Conservation (phyloP, 371 early-diverging fungal species). For the Saksenaea vasiformis region DNA sequence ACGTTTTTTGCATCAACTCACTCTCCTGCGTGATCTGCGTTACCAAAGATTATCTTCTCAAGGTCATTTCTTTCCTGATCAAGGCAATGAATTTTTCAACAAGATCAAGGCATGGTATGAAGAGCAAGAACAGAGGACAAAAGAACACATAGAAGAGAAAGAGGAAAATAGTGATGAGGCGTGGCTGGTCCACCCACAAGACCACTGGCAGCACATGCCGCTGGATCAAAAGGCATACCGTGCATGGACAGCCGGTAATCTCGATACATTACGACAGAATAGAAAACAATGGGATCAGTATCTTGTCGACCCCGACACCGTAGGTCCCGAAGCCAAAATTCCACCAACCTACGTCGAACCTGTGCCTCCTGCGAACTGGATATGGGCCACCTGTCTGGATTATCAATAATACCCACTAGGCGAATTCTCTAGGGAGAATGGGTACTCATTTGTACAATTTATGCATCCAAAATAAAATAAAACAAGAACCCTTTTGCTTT, state of each 20-base stretch:
- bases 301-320: constrained; percentile 3
- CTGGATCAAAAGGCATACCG: constrained; percentile 32
- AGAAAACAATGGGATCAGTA: constrained; percentile 47
- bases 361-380: constrained; percentile 43
- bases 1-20: constrained; percentile 20
- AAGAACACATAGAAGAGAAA: constrained; percentile 15
- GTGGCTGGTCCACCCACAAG: constrained; percentile 26
- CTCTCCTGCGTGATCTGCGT: constrained; percentile 29
- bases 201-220: constrained; percentile 22
- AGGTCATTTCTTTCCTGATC: constrained; percentile 55
- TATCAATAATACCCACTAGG: too few relatives aligned
- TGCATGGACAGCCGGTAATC: constrained; percentile 44
- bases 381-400: constrained; percentile 40
- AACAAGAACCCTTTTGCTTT: constrained; percentile 1
- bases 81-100: constrained; percentile 49
- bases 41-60: constrained; percentile 31
- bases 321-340: constrained; percentile 20
- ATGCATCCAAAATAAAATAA: too few relatives aligned
- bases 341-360: constrained; percentile 42
- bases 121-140: constrained; percentile 12
- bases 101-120: constrained; percentile 36
- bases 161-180: constrained; percentile 16
- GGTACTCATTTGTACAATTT: too few relatives aligned
- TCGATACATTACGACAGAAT: constrained; percentile 24
- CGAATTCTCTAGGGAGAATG: too few relatives aligned